These are phyloP conservation scores for Ilex asprella DNA, from an alignment of 257 asterid species.

Conservation along the genomic window DNA sequence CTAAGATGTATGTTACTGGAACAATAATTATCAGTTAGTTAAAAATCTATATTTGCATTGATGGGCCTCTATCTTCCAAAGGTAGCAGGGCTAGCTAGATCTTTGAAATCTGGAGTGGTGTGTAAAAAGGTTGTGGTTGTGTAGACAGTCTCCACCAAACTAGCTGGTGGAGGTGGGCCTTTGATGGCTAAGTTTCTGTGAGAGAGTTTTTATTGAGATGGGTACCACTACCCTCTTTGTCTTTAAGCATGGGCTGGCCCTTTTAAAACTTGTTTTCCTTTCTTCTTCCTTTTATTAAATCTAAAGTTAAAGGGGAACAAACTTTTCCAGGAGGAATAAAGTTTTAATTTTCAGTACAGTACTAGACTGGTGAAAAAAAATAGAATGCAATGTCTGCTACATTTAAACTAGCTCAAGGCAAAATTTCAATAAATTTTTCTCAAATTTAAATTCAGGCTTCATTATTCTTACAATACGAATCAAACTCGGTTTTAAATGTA, in stretches of 20 bases:
- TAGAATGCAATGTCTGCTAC: too few relatives aligned
- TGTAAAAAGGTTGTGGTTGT: slow-evolving; percentile 17
- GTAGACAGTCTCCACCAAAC: slow-evolving; percentile 16
- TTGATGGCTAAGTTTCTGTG: slow-evolving; percentile 39
- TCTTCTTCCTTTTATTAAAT: slow-evolving; percentile 8
- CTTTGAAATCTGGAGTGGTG: slow-evolving; percentile 1
- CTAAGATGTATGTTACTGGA: too few relatives aligned
- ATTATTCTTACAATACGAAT: too few relatives aligned
- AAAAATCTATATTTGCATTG: neutral
- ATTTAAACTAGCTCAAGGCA: too few relatives aligned
- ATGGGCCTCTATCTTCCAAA: too few relatives aligned
- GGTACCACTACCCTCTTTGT: slow-evolving; percentile 41
- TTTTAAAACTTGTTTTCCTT: slow-evolving; percentile 9
- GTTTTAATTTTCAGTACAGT: too few relatives aligned
- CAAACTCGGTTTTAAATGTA: too few relatives aligned
- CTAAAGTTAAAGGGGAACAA: slow-evolving; percentile 8
- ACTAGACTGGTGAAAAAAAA: too few relatives aligned
- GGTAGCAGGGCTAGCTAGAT: neutral
- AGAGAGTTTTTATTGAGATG: slow-evolving; percentile 29
- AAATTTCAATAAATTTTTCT: too few relatives aligned
- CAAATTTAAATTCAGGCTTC: too few relatives aligned
- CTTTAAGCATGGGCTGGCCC: slow-evolving; percentile 18
- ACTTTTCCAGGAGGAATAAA: neutral
- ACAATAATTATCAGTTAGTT: too few relatives aligned
- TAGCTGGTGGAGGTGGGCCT: slow-evolving; percentile 33